These are phyloP conservation scores for Ogataea ganodermae DNA, from an alignment of 805 yeast genomes.

Conservation along the genomic window DNA sequence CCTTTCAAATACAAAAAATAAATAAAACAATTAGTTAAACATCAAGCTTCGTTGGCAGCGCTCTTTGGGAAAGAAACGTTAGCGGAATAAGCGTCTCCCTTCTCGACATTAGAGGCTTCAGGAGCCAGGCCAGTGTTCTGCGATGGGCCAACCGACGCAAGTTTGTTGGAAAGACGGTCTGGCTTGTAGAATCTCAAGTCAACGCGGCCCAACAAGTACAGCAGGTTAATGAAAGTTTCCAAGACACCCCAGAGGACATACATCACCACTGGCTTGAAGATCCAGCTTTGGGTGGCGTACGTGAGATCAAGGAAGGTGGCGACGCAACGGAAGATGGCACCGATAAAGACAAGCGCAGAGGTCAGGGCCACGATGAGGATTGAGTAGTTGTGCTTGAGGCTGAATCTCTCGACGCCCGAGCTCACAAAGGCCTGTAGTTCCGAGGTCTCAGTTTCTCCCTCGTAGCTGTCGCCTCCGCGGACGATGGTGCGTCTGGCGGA, in stretches of 20 bases:
- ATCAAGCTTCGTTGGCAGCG: background rate
- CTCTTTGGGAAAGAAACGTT: background rate
- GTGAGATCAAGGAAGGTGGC: slow-evolving; percentile 42
- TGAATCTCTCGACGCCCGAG: slow-evolving; percentile 26
- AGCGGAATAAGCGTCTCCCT: background rate
- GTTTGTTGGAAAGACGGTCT: slow-evolving; percentile 37
- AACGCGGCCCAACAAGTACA: slow-evolving; percentile 64
- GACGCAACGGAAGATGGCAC: slow-evolving; percentile 53
- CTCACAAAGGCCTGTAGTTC: slow-evolving; percentile 27
- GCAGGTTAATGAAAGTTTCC: slow-evolving; percentile 56
- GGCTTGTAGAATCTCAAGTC: slow-evolving; percentile 83
- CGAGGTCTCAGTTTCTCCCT: slow-evolving; percentile 15
- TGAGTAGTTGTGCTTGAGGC: slow-evolving; percentile 52
- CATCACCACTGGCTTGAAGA: slow-evolving; percentile 58
- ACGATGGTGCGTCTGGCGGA: slow-evolving; percentile 31
- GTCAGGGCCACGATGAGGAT: slow-evolving; percentile 47
- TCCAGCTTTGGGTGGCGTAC: slow-evolving; percentile 40
- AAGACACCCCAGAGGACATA: slow-evolving; percentile 69
- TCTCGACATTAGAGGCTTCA: background rate
- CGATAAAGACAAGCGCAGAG: slow-evolving; percentile 50
- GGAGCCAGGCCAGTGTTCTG: background rate
- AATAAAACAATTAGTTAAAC: background rate
- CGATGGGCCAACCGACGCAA: background rate
- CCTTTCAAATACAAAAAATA: background rate
- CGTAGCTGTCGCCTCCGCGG: slow-evolving; percentile 26